Percentiles rank a stretch among this genome's conserved stretches.
These are phyloP conservation scores for Simmondsia chinensis DNA, from an alignment of 148 eudicot genomes.

Conservation along the genomic window DNA sequence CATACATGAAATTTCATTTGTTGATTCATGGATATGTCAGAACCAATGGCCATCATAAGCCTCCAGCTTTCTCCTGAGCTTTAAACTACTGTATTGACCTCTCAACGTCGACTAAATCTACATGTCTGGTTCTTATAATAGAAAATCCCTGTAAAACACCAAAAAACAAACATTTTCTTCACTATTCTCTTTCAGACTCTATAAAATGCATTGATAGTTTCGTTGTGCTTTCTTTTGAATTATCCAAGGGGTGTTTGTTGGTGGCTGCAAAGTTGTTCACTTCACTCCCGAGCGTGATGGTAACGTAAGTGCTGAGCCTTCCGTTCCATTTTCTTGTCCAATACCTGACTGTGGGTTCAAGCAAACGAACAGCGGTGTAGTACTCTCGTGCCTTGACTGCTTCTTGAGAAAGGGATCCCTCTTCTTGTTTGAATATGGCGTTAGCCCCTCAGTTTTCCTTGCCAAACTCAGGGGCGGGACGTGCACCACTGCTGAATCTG, in stretches of 20 bases:
- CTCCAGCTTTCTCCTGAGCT: no score
- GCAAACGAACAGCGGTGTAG: constrained; percentile 73
- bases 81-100: no score
- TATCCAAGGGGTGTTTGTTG: constrained; percentile 77
- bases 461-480: constrained; percentile 93
- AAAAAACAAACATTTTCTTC: background rate
- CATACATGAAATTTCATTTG: no score
- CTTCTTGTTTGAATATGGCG: constrained; percentile 77
- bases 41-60: no score
- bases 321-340: constrained; percentile 46
- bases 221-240: background rate
- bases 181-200: constrained; percentile 3
- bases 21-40: no score
- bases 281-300: constrained; percentile 47
- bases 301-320: constrained; percentile 18
- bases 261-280: constrained; percentile 93
- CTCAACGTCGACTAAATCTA: no score
- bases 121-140: no score
- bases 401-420: constrained; percentile 73
- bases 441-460: constrained; percentile 59
- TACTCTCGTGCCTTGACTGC: constrained; percentile 81
- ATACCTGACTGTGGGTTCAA: constrained; percentile 96
- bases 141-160: no score
- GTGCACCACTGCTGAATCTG: constrained; percentile 78
- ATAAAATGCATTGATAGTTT: no score